Conservation (phyloP, 495 filamentous ascomycete species). For the Hyaloscypha finlandica region DNA sequence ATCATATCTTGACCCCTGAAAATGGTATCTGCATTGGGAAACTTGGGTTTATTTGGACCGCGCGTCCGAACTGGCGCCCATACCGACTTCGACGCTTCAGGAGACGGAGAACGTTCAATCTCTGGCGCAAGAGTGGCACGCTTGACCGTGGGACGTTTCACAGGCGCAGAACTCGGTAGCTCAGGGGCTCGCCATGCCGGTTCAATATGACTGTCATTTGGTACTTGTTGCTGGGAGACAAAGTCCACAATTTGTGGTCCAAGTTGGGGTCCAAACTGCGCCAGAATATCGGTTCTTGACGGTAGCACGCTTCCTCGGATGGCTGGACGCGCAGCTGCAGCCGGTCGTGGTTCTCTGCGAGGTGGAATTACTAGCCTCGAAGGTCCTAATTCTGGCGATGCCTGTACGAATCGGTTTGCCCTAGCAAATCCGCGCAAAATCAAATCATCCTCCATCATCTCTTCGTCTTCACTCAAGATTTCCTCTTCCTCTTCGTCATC, state of each 20-base stretch:
- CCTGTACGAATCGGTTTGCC: constrained; percentile 24
- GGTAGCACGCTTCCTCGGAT: constrained; percentile 11
- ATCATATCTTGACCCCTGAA: background rate
- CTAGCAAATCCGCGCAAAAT: constrained; percentile 34
- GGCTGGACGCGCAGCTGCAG: background rate
- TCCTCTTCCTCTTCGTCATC: constrained; percentile 22
- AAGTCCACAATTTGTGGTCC: constrained; percentile 29
- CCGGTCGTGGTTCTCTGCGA: background rate
- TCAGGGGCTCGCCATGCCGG: constrained; percentile 25
- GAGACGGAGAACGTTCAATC: constrained; percentile 23
- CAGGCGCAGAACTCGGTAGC: constrained; percentile 7
- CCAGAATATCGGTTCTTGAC: constrained; percentile 28
- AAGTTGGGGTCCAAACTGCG: constrained; percentile 31
- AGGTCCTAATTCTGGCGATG: constrained; percentile 13
- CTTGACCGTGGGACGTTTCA: constrained; percentile 7
- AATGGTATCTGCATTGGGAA: background rate
- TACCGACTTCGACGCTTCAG: constrained; percentile 24
- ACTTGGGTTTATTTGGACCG: background rate
- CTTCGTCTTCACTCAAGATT: constrained; percentile 30
- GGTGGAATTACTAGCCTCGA: constrained; percentile 1
- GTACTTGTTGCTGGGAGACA: constrained; percentile 22
- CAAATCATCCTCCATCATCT: constrained; percentile 32
- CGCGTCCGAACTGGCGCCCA: constrained; percentile 26
- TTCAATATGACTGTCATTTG: constrained; percentile 24
- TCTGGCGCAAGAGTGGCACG: constrained; percentile 12